These are phyloP conservation scores for Fusarium aywerte DNA, from an alignment of 2,329 filamentous ascomycete genomes.

Conservation along the genomic window DNA sequence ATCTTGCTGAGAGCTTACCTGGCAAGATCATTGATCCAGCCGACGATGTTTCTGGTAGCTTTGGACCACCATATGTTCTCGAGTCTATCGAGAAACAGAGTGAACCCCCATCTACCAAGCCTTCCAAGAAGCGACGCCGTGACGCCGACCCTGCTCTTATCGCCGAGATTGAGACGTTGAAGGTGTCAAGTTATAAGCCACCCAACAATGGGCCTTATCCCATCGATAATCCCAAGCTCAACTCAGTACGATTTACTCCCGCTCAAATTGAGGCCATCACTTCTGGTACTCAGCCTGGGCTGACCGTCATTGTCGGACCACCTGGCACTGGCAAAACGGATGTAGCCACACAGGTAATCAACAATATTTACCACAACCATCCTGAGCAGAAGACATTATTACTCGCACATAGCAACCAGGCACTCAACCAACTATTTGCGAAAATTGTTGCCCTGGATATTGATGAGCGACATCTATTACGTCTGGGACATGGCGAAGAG, in stretches of 20 bases:
- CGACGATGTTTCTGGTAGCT: conserved; percentile 75
- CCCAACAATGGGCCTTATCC: conserved; percentile 91
- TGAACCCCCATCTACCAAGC: conserved; percentile 63
- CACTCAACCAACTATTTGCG: conserved; percentile 95
- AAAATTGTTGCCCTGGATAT: conserved; percentile 98
- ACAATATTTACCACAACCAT: conserved; percentile 98
- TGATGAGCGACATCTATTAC: conserved; percentile 90
- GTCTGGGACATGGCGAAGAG: conserved; percentile 94
- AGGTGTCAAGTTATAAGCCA: conserved; percentile 90
- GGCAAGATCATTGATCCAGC: conserved; percentile 85
- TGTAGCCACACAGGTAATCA: conserved; percentile 97
- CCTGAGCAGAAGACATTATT: conserved; percentile 90
- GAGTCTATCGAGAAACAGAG: conserved; percentile 69
- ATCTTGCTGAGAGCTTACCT: conserved; percentile 89
- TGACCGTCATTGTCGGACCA: conserved; percentile 93
- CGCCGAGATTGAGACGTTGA: conserved; percentile 73
- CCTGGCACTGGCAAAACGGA: conserved; percentile 99
- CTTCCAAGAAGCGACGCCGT: conserved; percentile 87
- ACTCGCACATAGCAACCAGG: conserved; percentile 97
- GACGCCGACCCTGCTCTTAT: conserved; percentile 76
- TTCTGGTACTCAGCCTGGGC: conserved; percentile 91
- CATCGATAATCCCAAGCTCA: conserved; percentile 82
- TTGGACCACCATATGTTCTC: conserved; percentile 88
- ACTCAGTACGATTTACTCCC: conserved; percentile 87
- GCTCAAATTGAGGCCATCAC: conserved; percentile 92